Evolutionary conservation across 805 yeast species (phyloP).

Genomic region (Zygoascus bituminiphila): DNA sequence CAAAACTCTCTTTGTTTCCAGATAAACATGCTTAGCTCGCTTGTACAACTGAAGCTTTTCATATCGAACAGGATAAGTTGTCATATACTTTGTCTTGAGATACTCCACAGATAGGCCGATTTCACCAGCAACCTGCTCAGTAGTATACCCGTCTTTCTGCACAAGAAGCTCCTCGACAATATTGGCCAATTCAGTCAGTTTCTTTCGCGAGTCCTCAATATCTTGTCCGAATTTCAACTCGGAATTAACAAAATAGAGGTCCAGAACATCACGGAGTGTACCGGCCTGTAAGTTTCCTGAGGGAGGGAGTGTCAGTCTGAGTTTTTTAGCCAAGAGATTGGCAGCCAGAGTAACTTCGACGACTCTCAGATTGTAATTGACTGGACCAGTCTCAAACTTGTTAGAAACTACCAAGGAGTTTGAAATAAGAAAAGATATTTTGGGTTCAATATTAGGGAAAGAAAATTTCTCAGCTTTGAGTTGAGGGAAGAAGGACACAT

Average conservation of each 20-base stretch:
- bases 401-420: slow-evolving; percentile 56
- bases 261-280: slow-evolving; percentile 57
- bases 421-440: slow-evolving; percentile 49
- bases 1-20: slow-evolving; percentile 53
- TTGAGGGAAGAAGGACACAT: slow-evolving; percentile 53
- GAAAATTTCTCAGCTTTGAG: slow-evolving; percentile 46
- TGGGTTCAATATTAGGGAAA: slow-evolving; percentile 41
- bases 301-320: slow-evolving; percentile 35
- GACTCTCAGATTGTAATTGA: slow-evolving; percentile 60
- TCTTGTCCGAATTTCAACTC: slow-evolving; percentile 38
- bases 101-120: slow-evolving; percentile 38
- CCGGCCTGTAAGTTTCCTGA: slow-evolving; percentile 50
- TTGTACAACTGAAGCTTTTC: slow-evolving; percentile 46
- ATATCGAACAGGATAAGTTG: slow-evolving; percentile 50
- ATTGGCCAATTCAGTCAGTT: slow-evolving; percentile 35
- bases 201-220: slow-evolving; percentile 31
- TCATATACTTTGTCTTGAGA: slow-evolving; percentile 39
- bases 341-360: slow-evolving; percentile 68
- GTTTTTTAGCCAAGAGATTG: slow-evolving; percentile 43
- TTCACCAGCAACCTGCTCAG: slow-evolving; percentile 38
- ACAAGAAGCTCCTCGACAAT: slow-evolving; percentile 38
- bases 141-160: slow-evolving; percentile 41
- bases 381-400: slow-evolving; percentile 63
- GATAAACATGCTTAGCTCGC: slow-evolving; percentile 54
- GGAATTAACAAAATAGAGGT: slow-evolving; percentile 35